Conservation (phyloP, 768 basidiomycete species). For the Tulasnella sp. region DNA sequence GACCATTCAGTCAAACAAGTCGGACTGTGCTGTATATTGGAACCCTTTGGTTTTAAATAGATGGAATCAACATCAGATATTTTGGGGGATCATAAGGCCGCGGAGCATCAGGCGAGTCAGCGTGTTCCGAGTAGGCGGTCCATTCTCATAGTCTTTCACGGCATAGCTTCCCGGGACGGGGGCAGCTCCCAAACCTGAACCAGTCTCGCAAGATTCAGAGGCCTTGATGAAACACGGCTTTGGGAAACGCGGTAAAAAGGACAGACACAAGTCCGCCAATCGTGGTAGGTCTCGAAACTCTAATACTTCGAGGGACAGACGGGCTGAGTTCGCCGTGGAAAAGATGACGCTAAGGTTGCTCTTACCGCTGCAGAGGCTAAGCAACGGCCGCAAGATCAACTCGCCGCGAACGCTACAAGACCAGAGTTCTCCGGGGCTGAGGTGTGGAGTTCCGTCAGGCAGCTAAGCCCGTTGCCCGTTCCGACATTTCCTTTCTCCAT, state of each 20-base stretch:
- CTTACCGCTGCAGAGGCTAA: slow-evolving; percentile 41
- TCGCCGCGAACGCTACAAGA: slow-evolving; percentile 58
- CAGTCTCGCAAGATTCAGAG: not conserved
- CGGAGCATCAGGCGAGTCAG: slow-evolving; percentile 52
- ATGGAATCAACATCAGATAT: slow-evolving; percentile 75
- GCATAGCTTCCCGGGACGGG: not conserved
- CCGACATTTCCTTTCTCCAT: not conserved
- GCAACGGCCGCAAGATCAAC: slow-evolving; percentile 55
- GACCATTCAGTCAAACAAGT: slow-evolving; percentile 16
- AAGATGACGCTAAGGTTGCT: slow-evolving; percentile 5
- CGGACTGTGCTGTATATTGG: slow-evolving; percentile 70
- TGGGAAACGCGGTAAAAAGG: slow-evolving; percentile 27
- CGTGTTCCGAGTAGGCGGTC: not conserved
- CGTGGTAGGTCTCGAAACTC: not conserved
- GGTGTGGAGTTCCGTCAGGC: slow-evolving; percentile 40
- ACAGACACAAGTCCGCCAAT: slow-evolving; percentile 18
- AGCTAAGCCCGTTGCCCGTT: not conserved
- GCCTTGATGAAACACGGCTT: not conserved
- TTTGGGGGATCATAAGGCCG: slow-evolving; percentile 49
- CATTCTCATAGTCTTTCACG: not conserved
- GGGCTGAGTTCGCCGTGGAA: not conserved
- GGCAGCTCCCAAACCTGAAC: not conserved
- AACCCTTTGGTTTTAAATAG: slow-evolving; percentile 78
- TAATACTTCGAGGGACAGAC: not conserved
- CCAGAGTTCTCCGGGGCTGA: slow-evolving; percentile 58